Conservation (phyloP, 177 flowering plant genomes). For the Vitis hybrid region DNA sequence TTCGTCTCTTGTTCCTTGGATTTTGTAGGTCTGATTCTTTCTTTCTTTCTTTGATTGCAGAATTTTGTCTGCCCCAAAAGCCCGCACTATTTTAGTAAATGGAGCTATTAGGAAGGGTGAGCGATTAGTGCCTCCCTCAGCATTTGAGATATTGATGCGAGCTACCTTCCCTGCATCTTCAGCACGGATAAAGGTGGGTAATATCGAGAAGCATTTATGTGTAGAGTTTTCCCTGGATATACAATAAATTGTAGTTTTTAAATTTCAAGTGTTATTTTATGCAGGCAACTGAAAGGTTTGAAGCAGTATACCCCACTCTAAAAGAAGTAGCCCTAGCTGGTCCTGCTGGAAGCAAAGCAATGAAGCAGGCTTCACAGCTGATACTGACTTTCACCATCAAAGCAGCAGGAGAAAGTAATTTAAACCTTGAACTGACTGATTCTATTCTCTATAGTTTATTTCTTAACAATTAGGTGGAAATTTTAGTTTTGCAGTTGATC, state of each 20-base stretch:
- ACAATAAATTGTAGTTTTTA: background rate
- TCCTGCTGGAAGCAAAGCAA: slow-evolving; percentile 80
- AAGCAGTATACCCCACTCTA: slow-evolving; percentile 74
- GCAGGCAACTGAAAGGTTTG: slow-evolving; percentile 97
- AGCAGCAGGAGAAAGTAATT: slow-evolving; percentile 75
- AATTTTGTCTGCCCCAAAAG: slow-evolving; percentile 77
- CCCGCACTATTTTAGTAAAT: slow-evolving; percentile 69
- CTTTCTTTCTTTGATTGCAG: slow-evolving; percentile 34
- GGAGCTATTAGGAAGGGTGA: slow-evolving; percentile 92
- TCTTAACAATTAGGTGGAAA: background rate
- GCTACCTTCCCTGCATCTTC: slow-evolving; percentile 77
- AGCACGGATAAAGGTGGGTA: slow-evolving; percentile 76
- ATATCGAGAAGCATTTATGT: slow-evolving; percentile 6
- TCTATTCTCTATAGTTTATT: background rate
- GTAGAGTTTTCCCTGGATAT: background rate
- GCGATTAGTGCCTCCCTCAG: slow-evolving; percentile 82
- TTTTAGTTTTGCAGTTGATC: background rate
- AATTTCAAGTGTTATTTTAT: slow-evolving; percentile 10
- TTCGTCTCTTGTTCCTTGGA: background rate
- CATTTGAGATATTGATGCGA: slow-evolving; percentile 62
- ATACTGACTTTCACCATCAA: slow-evolving; percentile 47
- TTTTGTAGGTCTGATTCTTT: background rate
- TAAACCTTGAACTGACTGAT: background rate
- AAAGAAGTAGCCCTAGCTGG: slow-evolving; percentile 91
- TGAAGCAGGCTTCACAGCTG: slow-evolving; percentile 83